These are phyloP conservation scores for Castanea mollissima DNA, from an alignment of 306 rosid genomes.

Conservation along the genomic window DNA sequence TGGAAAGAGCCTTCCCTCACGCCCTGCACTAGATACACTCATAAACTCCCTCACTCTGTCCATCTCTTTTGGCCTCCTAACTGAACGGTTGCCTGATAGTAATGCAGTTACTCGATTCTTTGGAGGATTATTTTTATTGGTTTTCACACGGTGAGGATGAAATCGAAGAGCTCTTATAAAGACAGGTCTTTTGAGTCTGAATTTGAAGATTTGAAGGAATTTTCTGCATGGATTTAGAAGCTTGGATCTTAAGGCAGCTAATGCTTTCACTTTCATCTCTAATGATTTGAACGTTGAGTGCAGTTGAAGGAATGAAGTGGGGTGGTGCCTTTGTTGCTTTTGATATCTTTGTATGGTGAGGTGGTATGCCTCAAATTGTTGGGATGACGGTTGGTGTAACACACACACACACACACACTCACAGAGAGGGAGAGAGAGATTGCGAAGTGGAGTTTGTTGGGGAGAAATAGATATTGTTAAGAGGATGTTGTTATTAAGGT, in stretches of 20 bases:
- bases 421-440: conserved; percentile 2
- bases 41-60: conserved; percentile 19
- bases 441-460: too few species aligned
- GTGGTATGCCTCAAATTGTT: conserved; percentile 18
- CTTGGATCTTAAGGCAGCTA: conserved; percentile 73
- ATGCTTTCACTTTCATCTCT: conserved; percentile 63
- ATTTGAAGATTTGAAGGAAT: conserved; percentile 44
- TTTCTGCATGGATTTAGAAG: conserved; percentile 62
- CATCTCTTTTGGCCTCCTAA: conserved; percentile 29
- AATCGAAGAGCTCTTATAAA: conserved; percentile 39
- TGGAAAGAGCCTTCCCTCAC: conserved; percentile 26
- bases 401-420: conserved; percentile 17
- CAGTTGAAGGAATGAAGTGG: conserved; percentile 37
- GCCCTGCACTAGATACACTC: conserved; percentile 28
- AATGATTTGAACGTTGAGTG: conserved; percentile 43
- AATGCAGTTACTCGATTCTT: conserved; percentile 33
- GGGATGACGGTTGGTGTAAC: conserved; percentile 37
- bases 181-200: conserved; percentile 52
- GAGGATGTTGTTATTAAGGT: neutral
- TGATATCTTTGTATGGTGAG: conserved; percentile 23
- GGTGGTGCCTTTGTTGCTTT: conserved; percentile 18
- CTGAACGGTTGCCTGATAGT: conserved; percentile 38
- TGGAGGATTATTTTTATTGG: conserved; percentile 10
- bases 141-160: conserved; percentile 14
- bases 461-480: neutral